Evolutionary conservation across 257 asterid species (phyloP).

Genomic region (Mentha longifolia): DNA sequence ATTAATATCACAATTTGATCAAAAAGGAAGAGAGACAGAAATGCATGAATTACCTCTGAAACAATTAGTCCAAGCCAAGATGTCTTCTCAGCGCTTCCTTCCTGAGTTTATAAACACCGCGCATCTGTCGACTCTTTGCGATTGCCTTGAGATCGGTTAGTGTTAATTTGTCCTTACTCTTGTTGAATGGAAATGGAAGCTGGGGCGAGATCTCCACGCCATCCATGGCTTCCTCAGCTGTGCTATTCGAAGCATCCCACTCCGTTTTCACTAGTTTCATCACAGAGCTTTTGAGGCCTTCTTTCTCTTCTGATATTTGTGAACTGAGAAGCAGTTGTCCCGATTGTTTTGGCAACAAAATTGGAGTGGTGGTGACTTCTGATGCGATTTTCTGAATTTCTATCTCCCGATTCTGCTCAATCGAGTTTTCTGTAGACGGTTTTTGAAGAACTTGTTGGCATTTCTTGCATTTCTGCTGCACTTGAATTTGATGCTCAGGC

Average conservation of each 20-base stretch:
- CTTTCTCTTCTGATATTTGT: constrained; percentile 20
- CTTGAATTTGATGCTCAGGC: constrained; percentile 30
- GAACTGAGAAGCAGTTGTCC: constrained; percentile 6
- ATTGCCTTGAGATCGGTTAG: constrained; percentile 40
- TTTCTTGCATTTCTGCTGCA: constrained; percentile 30
- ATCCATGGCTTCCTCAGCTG: constrained; percentile 7
- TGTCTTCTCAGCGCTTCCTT: constrained; percentile 41
- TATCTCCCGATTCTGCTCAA: constrained; percentile 25
- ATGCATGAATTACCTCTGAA: not conserved
- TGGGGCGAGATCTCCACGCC: constrained; percentile 1
- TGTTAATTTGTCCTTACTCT: constrained; percentile 24
- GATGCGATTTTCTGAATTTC: constrained; percentile 13
- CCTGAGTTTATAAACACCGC: constrained; percentile 33
- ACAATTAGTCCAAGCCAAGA: constrained; percentile 26
- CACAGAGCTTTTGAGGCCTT: constrained; percentile 21
- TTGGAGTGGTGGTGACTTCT: constrained; percentile 23
- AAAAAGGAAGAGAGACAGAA: not conserved
- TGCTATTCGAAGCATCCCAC: constrained; percentile 3
- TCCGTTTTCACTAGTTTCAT: constrained; percentile 23
- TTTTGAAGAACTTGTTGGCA: constrained; percentile 24
- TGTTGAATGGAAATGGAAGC: not conserved
- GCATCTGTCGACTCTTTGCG: constrained; percentile 44
- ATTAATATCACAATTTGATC: not conserved
- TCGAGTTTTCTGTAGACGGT: constrained; percentile 26
- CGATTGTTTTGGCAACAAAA: constrained; percentile 25